These are phyloP conservation scores for Spencermartinsiella europaea DNA, from an alignment of 805 yeast genomes.

Conservation along the genomic window DNA sequence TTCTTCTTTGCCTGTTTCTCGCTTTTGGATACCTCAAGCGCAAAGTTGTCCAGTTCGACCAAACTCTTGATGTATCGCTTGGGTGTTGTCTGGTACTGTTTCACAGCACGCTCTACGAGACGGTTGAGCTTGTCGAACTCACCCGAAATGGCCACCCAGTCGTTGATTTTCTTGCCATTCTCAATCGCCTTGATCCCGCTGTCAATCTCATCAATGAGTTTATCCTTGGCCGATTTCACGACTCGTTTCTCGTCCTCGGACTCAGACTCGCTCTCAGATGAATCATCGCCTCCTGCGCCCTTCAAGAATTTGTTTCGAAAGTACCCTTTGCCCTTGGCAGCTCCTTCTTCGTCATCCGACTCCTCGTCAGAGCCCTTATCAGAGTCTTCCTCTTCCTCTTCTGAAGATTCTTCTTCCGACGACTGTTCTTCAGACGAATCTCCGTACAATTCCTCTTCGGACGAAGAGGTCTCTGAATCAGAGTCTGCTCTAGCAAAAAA, in stretches of 20 bases:
- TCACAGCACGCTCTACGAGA: constrained; percentile 59
- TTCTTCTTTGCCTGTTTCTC: constrained; percentile 58
- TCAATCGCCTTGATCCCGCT: constrained; percentile 61
- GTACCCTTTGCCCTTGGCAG: constrained; percentile 33
- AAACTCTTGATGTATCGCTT: constrained; percentile 61
- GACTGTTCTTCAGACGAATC: constrained; percentile 35
- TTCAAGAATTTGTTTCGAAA: constrained; percentile 32
- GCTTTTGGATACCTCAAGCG: constrained; percentile 46
- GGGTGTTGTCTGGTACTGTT: constrained; percentile 75
- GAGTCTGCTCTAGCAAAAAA: constrained; percentile 65
- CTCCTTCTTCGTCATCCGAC: constrained; percentile 37
- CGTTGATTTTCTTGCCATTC: constrained; percentile 59
- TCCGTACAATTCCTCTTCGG: constrained; percentile 51
- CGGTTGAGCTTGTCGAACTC: constrained; percentile 79
- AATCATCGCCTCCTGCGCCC: constrained; percentile 38
- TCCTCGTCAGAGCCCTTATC: constrained; percentile 39
- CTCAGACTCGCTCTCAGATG: constrained; percentile 51
- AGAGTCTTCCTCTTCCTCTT: constrained; percentile 31
- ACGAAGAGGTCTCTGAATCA: constrained; percentile 57
- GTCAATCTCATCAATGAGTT: constrained; percentile 81
- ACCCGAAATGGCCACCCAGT: constrained; percentile 67
- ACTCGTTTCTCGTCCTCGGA: constrained; percentile 69
- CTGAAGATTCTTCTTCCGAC: constrained; percentile 41
- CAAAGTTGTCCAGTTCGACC: constrained; percentile 65
- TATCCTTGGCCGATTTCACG: constrained; percentile 91